Evolutionary conservation across 2,329 filamentous ascomycete genomes (phyloP).

Genomic region (Verticillium isaacii): DNA sequence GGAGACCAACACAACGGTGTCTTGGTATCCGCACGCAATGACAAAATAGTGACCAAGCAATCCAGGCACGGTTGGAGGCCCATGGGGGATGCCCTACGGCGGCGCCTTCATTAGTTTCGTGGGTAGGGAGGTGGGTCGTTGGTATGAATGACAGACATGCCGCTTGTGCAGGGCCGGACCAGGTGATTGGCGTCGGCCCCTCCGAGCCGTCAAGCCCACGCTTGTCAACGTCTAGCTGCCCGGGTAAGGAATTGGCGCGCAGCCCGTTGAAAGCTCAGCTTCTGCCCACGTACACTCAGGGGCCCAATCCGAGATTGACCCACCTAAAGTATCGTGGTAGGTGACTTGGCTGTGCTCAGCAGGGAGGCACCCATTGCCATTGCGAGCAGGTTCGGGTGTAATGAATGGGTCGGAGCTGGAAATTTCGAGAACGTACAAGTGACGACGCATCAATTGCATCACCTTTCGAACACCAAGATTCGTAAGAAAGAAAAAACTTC

Average conservation of each 20-base stretch:
- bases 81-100: not conserved
- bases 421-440: too few species aligned
- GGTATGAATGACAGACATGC: not conserved
- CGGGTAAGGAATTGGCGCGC: not conserved
- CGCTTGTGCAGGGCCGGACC: not conserved
- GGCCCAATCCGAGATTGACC: not conserved
- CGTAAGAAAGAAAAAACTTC: too few species aligned
- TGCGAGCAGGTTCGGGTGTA: too few species aligned
- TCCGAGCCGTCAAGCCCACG: not conserved
- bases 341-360: too few species aligned
- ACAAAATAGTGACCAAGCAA: not conserved
- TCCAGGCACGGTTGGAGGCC: not conserved
- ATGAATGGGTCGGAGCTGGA: too few species aligned
- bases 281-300: not conserved
- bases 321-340: too few species aligned
- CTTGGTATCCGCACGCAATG: too few species aligned
- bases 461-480: too few species aligned
- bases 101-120: not conserved
- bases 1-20: too few species aligned
- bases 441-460: too few species aligned
- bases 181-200: not conserved
- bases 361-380: too few species aligned
- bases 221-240: not conserved
- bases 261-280: not conserved
- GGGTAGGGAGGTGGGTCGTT: not conserved